Evolutionary conservation across 176 grass and related monocot species (phyloP).

Genomic region (Echinochloa phyllopogon): DNA sequence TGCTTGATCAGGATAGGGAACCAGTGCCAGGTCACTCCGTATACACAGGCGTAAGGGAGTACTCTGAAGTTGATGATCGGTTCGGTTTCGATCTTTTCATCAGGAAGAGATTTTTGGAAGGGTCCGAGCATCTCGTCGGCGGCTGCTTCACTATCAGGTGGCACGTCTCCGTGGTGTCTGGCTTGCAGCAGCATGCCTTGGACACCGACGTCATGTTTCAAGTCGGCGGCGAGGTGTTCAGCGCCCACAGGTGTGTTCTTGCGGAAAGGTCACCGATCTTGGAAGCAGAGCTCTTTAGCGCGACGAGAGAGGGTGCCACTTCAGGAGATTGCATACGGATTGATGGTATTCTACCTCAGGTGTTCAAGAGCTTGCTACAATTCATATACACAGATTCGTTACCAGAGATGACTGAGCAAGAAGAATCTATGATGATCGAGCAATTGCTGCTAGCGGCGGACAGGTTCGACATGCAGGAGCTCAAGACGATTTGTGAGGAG

Average conservation of each 20-base stretch:
- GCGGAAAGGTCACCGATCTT: no score
- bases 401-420: background rate
- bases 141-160: no score
- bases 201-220: no score
- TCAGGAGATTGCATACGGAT: background rate
- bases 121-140: no score
- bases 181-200: no score
- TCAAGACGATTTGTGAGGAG: background rate
- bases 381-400: slow-evolving; percentile 16
- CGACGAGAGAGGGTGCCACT: background rate
- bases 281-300: no score
- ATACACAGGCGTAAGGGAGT: background rate
- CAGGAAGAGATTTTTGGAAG: no score
- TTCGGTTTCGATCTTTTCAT: background rate
- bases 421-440: background rate
- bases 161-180: no score
- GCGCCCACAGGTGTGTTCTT: no score
- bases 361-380: background rate
- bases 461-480: background rate
- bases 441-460: background rate
- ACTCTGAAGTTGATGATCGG: no score
- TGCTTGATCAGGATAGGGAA: background rate
- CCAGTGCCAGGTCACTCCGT: background rate
- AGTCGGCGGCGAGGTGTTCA: no score
- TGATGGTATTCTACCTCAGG: background rate